phyloP scores from a whole-genome alignment of 352 stramenopile genomes.

The Globisporangium barbulae region DNA sequence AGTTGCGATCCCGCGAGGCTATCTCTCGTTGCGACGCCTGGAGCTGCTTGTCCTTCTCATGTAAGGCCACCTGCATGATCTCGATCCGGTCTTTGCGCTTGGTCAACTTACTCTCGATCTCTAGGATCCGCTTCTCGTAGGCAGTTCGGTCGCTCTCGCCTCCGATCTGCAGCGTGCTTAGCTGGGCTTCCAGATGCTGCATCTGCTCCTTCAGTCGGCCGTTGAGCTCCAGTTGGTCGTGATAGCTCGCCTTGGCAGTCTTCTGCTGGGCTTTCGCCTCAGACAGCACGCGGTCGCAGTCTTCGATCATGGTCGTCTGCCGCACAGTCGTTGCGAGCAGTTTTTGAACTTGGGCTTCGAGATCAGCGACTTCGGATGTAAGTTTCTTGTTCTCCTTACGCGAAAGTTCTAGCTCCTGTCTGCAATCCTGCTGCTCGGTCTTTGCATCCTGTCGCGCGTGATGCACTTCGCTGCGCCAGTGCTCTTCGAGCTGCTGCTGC shows the following conservation, averaged over 20 bases:
- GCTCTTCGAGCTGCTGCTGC: slow-evolving; percentile 20
- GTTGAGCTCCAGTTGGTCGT: slow-evolving; percentile 40
- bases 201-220: slow-evolving; percentile 27
- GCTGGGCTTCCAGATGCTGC: slow-evolving; percentile 35
- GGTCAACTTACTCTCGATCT: slow-evolving; percentile 38
- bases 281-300: slow-evolving; percentile 57
- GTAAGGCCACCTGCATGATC: slow-evolving; percentile 32
- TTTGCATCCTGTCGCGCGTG: slow-evolving; percentile 15
- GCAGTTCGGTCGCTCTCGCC: slow-evolving; percentile 18
- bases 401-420: slow-evolving; percentile 26
- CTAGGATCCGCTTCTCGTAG: slow-evolving; percentile 26
- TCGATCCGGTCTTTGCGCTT: slow-evolving; percentile 41
- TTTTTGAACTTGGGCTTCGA: slow-evolving; percentile 45
- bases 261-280: slow-evolving; percentile 40
- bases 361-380: slow-evolving; percentile 21
- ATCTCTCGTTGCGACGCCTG: slow-evolving; percentile 40
- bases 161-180: slow-evolving; percentile 22
- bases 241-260: slow-evolving; percentile 31
- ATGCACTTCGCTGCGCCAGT: slow-evolving; percentile 35
- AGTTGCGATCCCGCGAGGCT: slow-evolving; percentile 30
- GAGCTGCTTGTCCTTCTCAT: slow-evolving; percentile 47
- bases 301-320: slow-evolving; percentile 72
- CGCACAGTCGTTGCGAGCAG: slow-evolving; percentile 56
- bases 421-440: slow-evolving; percentile 22
- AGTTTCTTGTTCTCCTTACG: slow-evolving; percentile 30